Conservation (phyloP, 257 asterid genomes). For the Cynanchum wilfordii region DNA sequence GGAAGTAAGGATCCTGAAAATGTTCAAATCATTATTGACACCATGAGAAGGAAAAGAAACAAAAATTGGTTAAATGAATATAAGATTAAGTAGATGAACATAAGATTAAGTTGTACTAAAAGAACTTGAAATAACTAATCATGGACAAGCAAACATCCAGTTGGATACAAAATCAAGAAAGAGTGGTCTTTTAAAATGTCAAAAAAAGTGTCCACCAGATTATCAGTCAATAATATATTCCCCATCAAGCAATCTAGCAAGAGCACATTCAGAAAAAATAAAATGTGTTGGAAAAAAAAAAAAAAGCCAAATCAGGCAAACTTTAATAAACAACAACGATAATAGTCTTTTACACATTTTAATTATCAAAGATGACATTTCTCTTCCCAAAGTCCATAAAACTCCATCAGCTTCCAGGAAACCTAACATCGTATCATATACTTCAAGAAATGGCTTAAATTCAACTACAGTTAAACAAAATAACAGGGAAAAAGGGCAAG, state of each 20-base stretch:
- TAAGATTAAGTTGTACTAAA: neutral
- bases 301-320: neutral
- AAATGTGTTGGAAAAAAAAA: neutral
- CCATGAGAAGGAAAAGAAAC: neutral
- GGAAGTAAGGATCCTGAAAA: slow-evolving; percentile 90
- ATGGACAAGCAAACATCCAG: neutral
- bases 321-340: too few relatives aligned
- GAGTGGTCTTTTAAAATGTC: neutral
- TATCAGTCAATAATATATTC: neutral
- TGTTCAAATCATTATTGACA: neutral
- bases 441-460: neutral
- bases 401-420: neutral
- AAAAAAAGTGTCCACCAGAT: neutral
- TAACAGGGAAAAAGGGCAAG: neutral
- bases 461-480: neutral
- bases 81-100: neutral
- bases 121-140: neutral
- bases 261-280: neutral
- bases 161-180: neutral
- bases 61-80: neutral
- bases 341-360: neutral
- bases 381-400: neutral
- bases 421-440: neutral
- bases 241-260: neutral
- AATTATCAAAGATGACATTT: neutral